These are phyloP conservation scores for Phialophora macrospora DNA, from an alignment of 2,329 filamentous ascomycete genomes.

Conservation along the genomic window DNA sequence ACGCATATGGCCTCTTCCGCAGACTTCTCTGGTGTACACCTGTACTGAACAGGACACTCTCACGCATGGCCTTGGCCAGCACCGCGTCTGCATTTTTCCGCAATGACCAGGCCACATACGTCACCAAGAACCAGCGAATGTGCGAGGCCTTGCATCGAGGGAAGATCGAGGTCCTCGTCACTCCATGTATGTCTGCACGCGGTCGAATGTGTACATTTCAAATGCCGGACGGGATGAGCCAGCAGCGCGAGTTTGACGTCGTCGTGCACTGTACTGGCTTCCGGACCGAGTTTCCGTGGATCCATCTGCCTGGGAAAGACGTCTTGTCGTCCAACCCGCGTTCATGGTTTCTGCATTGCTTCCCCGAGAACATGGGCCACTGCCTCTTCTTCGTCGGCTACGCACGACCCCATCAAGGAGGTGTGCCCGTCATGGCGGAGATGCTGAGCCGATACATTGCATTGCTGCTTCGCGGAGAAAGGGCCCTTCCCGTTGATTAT, in stretches of 20 bases:
- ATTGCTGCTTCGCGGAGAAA: conserved; percentile 17
- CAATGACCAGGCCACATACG: conserved; percentile 26
- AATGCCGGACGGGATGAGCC: conserved; percentile 14
- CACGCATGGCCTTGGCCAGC: conserved; percentile 20
- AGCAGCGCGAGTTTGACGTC: conserved; percentile 19
- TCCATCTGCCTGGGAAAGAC: conserved; percentile 7
- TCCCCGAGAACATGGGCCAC: conserved; percentile 22
- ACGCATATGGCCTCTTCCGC: conserved; percentile 24
- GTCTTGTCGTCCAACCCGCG: conserved; percentile 21
- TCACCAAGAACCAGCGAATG: conserved; percentile 29
- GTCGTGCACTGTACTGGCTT: conserved; percentile 25
- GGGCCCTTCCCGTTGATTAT: conserved; percentile 20
- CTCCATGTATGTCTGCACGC: conserved; percentile 8
- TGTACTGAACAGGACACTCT: conserved; percentile 21
- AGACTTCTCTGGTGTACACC: conserved; percentile 22
- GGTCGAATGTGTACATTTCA: conserved; percentile 18
- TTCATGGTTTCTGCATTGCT: conserved; percentile 27
- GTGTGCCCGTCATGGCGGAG: conserved; percentile 26
- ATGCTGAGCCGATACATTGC: conserved; percentile 28
- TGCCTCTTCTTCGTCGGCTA: conserved; percentile 29
- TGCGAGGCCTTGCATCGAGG: conserved; percentile 22
- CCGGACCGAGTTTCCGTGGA: conserved; percentile 18
- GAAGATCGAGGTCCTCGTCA: conserved; percentile 21
- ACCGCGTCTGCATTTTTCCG: conserved; percentile 19
- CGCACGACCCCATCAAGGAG: conserved; percentile 25